These are phyloP conservation scores for Leccinellum luteum DNA, from an alignment of 768 basidiomycete species.

Conservation along the genomic window DNA sequence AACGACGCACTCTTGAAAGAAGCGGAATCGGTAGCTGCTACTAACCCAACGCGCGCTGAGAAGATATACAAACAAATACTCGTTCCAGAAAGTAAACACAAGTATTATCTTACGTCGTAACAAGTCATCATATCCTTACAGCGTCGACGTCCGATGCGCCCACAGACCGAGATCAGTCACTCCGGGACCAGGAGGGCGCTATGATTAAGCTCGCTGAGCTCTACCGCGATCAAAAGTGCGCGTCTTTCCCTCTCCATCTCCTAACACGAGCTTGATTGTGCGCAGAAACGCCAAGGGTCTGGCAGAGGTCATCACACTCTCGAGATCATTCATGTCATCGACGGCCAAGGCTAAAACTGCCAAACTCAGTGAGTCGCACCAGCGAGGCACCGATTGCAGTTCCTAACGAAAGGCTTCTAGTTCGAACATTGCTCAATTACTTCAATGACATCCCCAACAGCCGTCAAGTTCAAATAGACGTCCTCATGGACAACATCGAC, in stretches of 20 bases:
- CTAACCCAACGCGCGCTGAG: constrained; percentile 64
- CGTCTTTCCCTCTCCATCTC: constrained; percentile 2
- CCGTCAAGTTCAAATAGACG: constrained; percentile 72
- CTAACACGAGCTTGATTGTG: background rate
- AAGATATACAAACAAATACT: constrained; percentile 73
- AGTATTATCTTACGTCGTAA: background rate
- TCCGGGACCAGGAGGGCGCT: constrained; percentile 82
- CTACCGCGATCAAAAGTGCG: constrained; percentile 82
- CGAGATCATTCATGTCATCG: constrained; percentile 85
- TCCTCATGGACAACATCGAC: constrained; percentile 85
- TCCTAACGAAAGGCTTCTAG: constrained; percentile 37
- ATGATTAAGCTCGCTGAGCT: constrained; percentile 83
- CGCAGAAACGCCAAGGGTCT: constrained; percentile 79
- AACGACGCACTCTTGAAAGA: constrained; percentile 34
- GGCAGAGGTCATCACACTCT: constrained; percentile 81
- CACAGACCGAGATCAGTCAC: constrained; percentile 50
- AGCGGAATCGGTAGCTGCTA: constrained; percentile 46
- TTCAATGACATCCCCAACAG: constrained; percentile 79
- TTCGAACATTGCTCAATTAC: constrained; percentile 90
- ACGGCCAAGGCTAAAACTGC: constrained; percentile 97
- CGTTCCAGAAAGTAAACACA: constrained; percentile 32
- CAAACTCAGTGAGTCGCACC: constrained; percentile 66
- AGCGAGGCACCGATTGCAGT: background rate
- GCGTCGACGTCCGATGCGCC: constrained; percentile 35
- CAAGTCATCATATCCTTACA: constrained; percentile 4